Base-by-base conservation (phyloP, 1,139 yeast species). In the Candida labiduridarum region DNA sequence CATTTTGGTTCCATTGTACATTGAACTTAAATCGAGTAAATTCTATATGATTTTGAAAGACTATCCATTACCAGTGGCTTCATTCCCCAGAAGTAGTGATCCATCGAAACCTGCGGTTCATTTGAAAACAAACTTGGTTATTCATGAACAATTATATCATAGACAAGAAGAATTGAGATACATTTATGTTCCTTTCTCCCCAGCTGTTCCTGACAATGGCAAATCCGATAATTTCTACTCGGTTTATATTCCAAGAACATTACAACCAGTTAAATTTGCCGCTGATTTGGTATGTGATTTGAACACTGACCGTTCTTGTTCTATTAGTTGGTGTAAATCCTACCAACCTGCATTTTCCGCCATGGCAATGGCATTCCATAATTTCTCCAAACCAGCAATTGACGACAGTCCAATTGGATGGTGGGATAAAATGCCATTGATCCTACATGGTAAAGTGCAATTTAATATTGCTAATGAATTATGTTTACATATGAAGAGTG, bases 391-490 rank as follows among this genome's bases (percentile, higher is more conserved):
- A 56, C 89, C 91, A 0, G 85, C 84, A 11, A 74, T 88, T 14
- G 98, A 94, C 64, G 92, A 91, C 19, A 88, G 96, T 52, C 89
- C 89, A 43, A 70, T 91, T 27, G 98, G 98, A 0, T 87, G 74
- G 73, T 87, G 80, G 87, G 88, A 77, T 55, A 77, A 77, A 48
- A 50, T 74, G 22, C 67, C 79, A 0, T 60, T 77, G 35, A 59
- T 67, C 44, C 57, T 67, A 44, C 82, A 74, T 51, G 82, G 79
- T 9, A 83, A 81, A 59, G 69, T 83, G 29, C 68, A 75, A 9
- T 82, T 86, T 74, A 79, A 83, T 54, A 68, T 88, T 34, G 66
- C 62, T 35, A 72, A 63, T 71, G 84, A 82, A 52, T 64, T 82
- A 36, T 73, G 80, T 53, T 67, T 81, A 42, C 82, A 80, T 56